Conservation (phyloP, 768 basidiomycete species). For the Suillus clintonianus region DNA sequence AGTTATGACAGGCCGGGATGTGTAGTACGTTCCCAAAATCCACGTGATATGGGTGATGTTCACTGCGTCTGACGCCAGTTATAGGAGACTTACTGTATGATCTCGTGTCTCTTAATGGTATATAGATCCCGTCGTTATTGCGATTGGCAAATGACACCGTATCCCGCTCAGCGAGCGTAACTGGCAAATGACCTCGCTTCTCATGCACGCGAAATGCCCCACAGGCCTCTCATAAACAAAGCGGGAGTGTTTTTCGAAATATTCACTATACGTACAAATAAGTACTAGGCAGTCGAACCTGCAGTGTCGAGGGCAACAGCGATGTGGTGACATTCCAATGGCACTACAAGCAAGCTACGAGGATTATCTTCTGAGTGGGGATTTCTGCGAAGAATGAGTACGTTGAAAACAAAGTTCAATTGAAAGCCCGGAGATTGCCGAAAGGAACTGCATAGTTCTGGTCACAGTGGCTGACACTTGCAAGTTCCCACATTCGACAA, state of each 20-base stretch:
- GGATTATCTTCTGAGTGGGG: background rate
- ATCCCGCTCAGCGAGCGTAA: background rate
- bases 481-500: constrained; percentile 34
- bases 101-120: background rate
- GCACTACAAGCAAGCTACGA: no score
- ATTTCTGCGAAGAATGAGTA: background rate
- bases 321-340: no score
- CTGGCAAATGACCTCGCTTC: background rate
- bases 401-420: background rate
- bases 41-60: no score
- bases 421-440: constrained; percentile 34
- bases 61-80: no score
- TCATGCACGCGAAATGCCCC: no score
- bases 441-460: constrained; percentile 45
- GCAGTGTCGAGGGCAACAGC: no score
- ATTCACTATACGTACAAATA: background rate
- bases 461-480: constrained; percentile 50
- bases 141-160: no score
- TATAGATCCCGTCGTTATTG: no score
- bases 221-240: background rate
- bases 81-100: background rate
- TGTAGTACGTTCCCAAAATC: background rate
- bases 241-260: background rate
- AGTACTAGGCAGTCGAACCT: no score
- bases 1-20: background rate